A percentile compares a stretch with the other conserved stretches of the same genome.
phyloP scores from a whole-genome alignment of 1,284 basidiomycete species.

The Puccinia triticina region DNA sequence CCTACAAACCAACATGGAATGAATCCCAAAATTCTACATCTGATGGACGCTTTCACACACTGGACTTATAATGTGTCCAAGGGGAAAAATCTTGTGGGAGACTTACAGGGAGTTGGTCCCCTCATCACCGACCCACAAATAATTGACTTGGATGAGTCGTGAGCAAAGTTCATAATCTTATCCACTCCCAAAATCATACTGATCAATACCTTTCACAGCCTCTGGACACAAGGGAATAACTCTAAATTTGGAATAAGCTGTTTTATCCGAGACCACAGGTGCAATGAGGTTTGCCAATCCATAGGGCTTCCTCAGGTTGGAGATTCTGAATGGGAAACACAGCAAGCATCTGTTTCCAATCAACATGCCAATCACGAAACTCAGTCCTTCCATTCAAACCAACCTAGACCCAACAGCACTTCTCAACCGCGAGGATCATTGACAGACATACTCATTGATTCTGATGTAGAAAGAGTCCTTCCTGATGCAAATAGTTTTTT shows the following conservation, averaged over 20 bases:
- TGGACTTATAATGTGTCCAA: background rate
- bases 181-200: background rate
- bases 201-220: no score
- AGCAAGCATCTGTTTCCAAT: no score
- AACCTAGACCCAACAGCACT: no score
- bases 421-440: no score
- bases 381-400: no score
- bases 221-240: background rate
- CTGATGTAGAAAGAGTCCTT: no score
- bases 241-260: background rate
- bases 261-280: background rate
- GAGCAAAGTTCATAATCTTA: no score
- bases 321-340: no score
- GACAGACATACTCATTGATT: no score
- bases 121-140: conserved; percentile 12
- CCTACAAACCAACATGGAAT: background rate
- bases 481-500: no score
- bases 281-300: background rate
- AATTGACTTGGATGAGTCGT: background rate
- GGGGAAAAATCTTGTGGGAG: background rate
- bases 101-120: conserved; percentile 2
- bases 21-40: background rate
- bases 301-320: background rate
- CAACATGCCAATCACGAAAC: no score
- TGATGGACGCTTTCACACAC: conserved; percentile 9